Evolutionary conservation across 2,329 filamentous ascomycete genomes (phyloP).

Genomic region (Fusarium sp.): DNA sequence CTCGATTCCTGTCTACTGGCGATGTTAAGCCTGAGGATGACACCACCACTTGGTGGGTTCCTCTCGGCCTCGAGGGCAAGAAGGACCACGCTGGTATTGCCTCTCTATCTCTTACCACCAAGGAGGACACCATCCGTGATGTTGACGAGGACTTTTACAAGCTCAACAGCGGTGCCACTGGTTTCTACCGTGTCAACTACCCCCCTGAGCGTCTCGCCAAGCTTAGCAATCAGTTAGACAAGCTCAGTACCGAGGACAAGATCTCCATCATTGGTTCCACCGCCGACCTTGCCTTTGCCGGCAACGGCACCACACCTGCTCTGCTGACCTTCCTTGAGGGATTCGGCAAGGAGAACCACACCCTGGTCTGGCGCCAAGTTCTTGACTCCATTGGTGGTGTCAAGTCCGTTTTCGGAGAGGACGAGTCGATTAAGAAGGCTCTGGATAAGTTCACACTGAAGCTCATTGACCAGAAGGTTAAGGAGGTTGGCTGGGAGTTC

Average conservation of each 20-base stretch:
- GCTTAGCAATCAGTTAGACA: conserved; percentile 79
- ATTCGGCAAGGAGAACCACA: conserved; percentile 83
- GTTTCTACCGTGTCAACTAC: conserved; percentile 93
- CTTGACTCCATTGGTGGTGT: conserved; percentile 79
- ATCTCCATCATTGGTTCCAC: conserved; percentile 93
- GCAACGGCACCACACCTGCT: conserved; percentile 82
- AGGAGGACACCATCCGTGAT: conserved; percentile 78
- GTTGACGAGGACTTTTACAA: conserved; percentile 89
- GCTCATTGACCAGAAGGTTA: conserved; percentile 77
- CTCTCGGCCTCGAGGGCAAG: conserved; percentile 84
- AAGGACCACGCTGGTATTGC: conserved; percentile 69
- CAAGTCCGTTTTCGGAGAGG: conserved; percentile 85
- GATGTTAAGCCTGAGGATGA: conserved; percentile 93
- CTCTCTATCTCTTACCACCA: conserved; percentile 75
- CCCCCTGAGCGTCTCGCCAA: conserved; percentile 83
- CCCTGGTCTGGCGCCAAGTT: conserved; percentile 89
- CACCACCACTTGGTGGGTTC: conserved; percentile 94
- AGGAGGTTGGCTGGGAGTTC: conserved; percentile 88
- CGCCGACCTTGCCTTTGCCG: conserved; percentile 86
- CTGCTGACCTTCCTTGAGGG: conserved; percentile 85
- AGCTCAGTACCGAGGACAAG: conserved; percentile 86
- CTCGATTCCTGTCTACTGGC: conserved; percentile 89
- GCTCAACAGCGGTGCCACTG: conserved; percentile 87
- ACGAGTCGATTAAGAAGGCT: conserved; percentile 74
- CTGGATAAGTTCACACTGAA: conserved; percentile 82